Percentiles rank a stretch among this genome's conserved stretches.
Conservation (phyloP, 2,329 filamentous ascomycete species). For the Cercospora zeae-maydis region DNA sequence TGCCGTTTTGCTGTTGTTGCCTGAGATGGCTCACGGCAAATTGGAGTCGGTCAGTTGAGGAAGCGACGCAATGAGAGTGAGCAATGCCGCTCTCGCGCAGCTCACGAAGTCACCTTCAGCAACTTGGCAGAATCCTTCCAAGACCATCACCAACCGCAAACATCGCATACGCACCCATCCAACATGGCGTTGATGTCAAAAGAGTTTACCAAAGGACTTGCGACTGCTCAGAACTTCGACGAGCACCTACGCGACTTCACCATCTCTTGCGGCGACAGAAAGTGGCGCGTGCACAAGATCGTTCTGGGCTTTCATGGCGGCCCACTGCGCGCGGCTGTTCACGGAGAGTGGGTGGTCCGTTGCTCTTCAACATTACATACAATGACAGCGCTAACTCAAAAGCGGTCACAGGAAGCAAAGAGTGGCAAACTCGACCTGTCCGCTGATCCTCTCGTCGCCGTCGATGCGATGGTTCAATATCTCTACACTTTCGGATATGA, state of each 20-base stretch:
- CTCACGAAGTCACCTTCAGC: no score
- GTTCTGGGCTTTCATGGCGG: neutral
- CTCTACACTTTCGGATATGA: neutral
- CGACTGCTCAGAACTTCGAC: neutral
- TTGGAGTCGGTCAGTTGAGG: no score
- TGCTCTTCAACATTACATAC: neutral
- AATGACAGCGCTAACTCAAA: neutral
- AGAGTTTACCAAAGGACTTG: neutral
- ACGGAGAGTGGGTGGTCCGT: neutral
- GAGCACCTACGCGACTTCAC: neutral
- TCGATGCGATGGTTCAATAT: neutral
- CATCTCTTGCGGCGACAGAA: neutral
- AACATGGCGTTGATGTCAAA: neutral
- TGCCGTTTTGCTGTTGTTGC: conserved; percentile 9
- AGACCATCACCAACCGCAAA: neutral
- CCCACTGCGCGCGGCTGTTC: neutral
- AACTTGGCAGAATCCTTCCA: neutral
- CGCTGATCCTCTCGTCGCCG: neutral
- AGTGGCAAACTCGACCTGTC: neutral
- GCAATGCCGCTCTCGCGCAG: no score
- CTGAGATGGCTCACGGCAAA: no score
- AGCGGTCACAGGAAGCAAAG: neutral
- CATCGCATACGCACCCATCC: neutral
- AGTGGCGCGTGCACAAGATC: neutral
- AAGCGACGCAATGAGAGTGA: no score